These are phyloP conservation scores for Gnomoniopsis sp. DNA, from an alignment of 2,329 filamentous ascomycete species.

Conservation along the genomic window DNA sequence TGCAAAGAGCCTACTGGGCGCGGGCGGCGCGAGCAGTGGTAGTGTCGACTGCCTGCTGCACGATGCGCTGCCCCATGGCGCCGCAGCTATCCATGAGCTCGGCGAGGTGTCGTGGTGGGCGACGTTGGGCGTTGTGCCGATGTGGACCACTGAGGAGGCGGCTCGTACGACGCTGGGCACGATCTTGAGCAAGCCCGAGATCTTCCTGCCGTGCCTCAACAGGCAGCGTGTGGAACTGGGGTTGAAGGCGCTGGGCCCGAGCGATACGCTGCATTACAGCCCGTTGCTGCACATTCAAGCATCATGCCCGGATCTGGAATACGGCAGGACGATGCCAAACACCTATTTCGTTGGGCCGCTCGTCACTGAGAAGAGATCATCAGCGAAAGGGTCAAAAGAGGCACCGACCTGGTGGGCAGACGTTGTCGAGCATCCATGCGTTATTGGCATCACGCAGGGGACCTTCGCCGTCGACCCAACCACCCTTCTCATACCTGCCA, in stretches of 20 bases:
- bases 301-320: conserved; percentile 32
- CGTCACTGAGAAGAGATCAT: conserved; percentile 22
- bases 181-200: conserved; percentile 28
- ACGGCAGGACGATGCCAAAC: conserved; percentile 23
- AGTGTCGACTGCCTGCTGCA: conserved; percentile 31
- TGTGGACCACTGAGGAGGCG: conserved; percentile 31
- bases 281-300: conserved; percentile 35
- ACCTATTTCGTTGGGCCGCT: conserved; percentile 33
- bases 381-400: conserved; percentile 2
- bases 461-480: conserved; percentile 34
- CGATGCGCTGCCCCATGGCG: conserved; percentile 35
- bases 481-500: conserved; percentile 34
- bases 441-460: conserved; percentile 36
- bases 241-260: conserved; percentile 24
- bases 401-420: conserved; percentile 33
- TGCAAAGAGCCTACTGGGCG: background rate
- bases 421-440: conserved; percentile 23
- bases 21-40: conserved; percentile 22
- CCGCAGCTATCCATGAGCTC: conserved; percentile 32
- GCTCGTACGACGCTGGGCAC: conserved; percentile 25
- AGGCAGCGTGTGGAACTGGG: conserved; percentile 26
- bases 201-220: conserved; percentile 27
- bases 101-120: conserved; percentile 28
- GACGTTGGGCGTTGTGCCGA: conserved; percentile 34
- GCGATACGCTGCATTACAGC: conserved; percentile 32